Evolutionary conservation across 345 rosid species (phyloP).

Genomic region (Dimocarpus longan): DNA sequence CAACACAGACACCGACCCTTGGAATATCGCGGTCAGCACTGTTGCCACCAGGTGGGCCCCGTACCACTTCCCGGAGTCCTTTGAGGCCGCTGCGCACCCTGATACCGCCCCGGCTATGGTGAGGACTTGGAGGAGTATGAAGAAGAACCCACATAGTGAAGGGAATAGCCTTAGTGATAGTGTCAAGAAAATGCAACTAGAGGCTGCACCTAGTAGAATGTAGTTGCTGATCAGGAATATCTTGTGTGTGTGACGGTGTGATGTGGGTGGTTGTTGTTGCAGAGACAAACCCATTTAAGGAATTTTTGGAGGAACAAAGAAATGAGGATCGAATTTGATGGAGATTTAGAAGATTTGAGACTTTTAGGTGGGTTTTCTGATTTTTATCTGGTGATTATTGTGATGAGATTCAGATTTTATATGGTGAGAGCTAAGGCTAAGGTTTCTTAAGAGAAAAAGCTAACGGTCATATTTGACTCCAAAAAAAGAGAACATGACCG

Average conservation of each 20-base stretch:
- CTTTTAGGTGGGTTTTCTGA: neutral
- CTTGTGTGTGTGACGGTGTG: conserved; percentile 66
- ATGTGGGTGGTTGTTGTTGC: conserved; percentile 27
- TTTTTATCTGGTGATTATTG: neutral
- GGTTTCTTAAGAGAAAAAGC: neutral
- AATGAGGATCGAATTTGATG: neutral
- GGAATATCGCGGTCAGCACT: conserved; percentile 83
- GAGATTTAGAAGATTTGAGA: neutral
- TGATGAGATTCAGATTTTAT: neutral
- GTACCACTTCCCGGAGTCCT: conserved; percentile 61
- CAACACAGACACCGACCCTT: conserved; percentile 83
- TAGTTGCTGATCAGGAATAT: conserved; percentile 80
- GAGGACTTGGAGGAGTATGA: conserved; percentile 56
- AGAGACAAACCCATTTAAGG: conserved; percentile 35
- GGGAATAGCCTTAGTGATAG: conserved; percentile 87
- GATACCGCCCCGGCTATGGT: conserved; percentile 68
- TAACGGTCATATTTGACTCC: conserved; percentile 20
- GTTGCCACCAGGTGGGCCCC: conserved; percentile 87
- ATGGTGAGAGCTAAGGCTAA: neutral
- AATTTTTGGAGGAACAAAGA: neutral
- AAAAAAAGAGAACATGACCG: conserved; percentile 14
- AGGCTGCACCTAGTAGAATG: conserved; percentile 85
- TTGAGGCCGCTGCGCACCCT: conserved; percentile 73
- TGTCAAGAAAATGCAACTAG: conserved; percentile 88
- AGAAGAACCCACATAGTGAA: conserved; percentile 66